Base-by-base conservation (phyloP, 176 grass and related monocot species). In the Thalia dealbata region DNA sequence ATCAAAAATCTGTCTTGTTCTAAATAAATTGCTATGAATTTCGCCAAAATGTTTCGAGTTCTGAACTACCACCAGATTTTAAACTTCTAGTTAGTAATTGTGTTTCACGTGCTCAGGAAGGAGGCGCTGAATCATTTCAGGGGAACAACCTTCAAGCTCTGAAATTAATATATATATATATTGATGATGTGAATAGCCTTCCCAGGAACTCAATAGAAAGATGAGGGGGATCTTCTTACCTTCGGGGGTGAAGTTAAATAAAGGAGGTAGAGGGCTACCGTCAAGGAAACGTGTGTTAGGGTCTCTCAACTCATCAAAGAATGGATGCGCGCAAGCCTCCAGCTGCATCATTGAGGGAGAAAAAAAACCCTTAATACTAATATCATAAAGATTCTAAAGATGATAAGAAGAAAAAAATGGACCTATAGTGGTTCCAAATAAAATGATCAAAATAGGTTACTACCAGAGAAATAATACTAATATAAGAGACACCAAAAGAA, bases 251-350 rank as follows among this genome's bases (percentile, higher is more conserved):
- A 99, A 99, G 74, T 99, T 80, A 22, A 99, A 87, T 26, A 99
- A 83, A 62, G 90, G 81, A 64, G 88, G 90, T 58, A 95, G 76
- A 51, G 90, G 81, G 14, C 81, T 83, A 30, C 95, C 95, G 71
- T 85, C 88, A 61, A 88, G 86, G 62, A 99, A 79, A 80, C 69
- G 83, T 69, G 52, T 70, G 71, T 85, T 99, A 7, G 81, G 95
- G 67, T 91, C 88, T 74, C 88, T 87, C 46, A 99, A 81, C 44
- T 99, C 95, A 83, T 99, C 90, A 38, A 99, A 99, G 84, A 99
- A 99, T 18, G 90, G 83, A 79, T 95, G 95, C 22, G 83, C 85
- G 85, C 95, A 99, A 27, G 90, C 95, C 32, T 99, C 95, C 63
- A 99, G 75, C 95, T 99, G 74, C 14, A 75, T 70, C 44, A 18